Evolutionary conservation across 768 basidiomycete species (phyloP).

Genomic region (Pisolithus marmoratus): DNA sequence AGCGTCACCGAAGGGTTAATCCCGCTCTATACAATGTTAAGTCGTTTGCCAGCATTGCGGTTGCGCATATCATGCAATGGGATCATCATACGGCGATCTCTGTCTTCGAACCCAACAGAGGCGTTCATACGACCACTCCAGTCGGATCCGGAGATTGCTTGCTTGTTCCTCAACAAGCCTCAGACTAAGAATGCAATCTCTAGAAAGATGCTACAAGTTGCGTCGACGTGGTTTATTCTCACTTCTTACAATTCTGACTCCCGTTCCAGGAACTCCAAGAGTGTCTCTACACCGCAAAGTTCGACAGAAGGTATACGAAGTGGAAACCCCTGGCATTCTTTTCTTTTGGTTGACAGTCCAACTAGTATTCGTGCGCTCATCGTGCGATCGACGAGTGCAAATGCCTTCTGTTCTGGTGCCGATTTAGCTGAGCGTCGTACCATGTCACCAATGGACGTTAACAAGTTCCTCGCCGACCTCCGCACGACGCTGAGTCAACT

Average conservation of each 20-base stretch:
- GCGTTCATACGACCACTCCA: conserved; percentile 46
- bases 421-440: conserved; percentile 81
- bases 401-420: conserved; percentile 88
- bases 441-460: conserved; percentile 72
- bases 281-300: conserved; percentile 59
- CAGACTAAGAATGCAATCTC: conserved; percentile 88
- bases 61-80: neutral
- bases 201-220: conserved; percentile 58
- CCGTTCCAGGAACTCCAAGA: conserved; percentile 59
- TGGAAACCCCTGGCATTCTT: neutral
- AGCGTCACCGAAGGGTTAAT: no score
- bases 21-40: conserved; percentile 1
- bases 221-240: neutral
- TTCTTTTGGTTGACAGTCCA: neutral
- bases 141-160: conserved; percentile 60
- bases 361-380: conserved; percentile 72
- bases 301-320: conserved; percentile 55
- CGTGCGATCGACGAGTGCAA: conserved; percentile 70
- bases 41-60: neutral
- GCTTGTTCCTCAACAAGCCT: conserved; percentile 75
- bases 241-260: conserved; percentile 4
- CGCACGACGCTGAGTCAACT: conserved; percentile 66
- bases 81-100: conserved; percentile 7
- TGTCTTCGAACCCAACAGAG: conserved; percentile 23
- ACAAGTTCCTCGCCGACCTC: conserved; percentile 72